Evolutionary conservation across 2,329 filamentous ascomycete genomes (phyloP).

Genomic region (Aplosporella prunicola): DNA sequence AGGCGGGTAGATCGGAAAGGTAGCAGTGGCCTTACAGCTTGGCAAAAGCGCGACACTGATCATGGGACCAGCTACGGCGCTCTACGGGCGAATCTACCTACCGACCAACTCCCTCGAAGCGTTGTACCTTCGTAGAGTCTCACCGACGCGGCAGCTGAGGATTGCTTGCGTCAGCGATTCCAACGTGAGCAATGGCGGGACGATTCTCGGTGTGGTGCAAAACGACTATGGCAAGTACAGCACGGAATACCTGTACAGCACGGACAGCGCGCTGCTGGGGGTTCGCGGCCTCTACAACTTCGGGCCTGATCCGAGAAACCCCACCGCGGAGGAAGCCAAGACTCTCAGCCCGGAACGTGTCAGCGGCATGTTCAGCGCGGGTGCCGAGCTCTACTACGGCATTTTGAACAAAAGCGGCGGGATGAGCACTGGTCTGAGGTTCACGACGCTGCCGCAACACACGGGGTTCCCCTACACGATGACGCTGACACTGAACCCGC

Average conservation of each 20-base stretch:
- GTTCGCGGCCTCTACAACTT: constrained; percentile 91
- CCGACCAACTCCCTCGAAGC: constrained; percentile 81
- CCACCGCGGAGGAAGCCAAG: constrained; percentile 12
- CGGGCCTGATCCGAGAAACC: constrained; percentile 54
- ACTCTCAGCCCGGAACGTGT: constrained; percentile 44
- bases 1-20: constrained; percentile 41
- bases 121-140: constrained; percentile 68
- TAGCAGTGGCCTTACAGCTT: constrained; percentile 14
- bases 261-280: constrained; percentile 82
- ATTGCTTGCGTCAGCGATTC: constrained; percentile 69
- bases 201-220: constrained; percentile 61
- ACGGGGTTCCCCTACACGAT: constrained; percentile 86
- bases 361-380: constrained; percentile 78
- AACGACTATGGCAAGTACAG: constrained; percentile 83
- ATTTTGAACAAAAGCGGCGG: constrained; percentile 89
- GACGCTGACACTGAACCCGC: constrained; percentile 82
- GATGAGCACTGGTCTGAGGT: constrained; percentile 77
- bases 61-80: constrained; percentile 45
- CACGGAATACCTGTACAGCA: constrained; percentile 82
- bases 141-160: constrained; percentile 68
- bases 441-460: constrained; percentile 73
- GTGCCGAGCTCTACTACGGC: constrained; percentile 91
- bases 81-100: constrained; percentile 73
- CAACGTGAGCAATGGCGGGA: constrained; percentile 64
- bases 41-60: constrained; percentile 15